These are phyloP conservation scores for Trapa incisa DNA, from an alignment of 345 rosid genomes.

Conservation along the genomic window DNA sequence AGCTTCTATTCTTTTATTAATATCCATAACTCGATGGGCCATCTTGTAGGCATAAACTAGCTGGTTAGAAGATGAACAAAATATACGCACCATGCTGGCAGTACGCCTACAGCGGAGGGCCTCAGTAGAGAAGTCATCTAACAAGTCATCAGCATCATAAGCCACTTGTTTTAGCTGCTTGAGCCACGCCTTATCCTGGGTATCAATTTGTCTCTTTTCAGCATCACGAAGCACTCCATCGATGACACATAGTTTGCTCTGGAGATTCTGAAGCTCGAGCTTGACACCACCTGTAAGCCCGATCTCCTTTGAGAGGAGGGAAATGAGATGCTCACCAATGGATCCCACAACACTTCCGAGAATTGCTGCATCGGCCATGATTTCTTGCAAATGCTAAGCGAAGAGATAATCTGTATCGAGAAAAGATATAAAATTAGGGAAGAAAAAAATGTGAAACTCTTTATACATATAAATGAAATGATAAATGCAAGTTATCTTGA, in stretches of 20 bases:
- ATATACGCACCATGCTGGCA: background rate
- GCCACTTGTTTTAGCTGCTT: constrained; percentile 14
- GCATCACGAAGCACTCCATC: constrained; percentile 14
- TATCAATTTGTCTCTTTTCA: constrained; percentile 5
- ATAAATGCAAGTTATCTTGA: no score
- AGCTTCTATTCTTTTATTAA: background rate
- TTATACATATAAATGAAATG: no score
- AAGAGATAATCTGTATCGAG: no score
- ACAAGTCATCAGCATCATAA: constrained; percentile 26
- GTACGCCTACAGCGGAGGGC: background rate
- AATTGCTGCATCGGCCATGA: background rate
- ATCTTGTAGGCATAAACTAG: background rate
- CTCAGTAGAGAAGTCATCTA: constrained; percentile 15
- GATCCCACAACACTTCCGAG: background rate
- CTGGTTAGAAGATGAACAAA: constrained; percentile 8
- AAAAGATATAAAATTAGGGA: no score
- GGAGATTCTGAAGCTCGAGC: constrained; percentile 10
- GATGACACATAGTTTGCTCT: constrained; percentile 1
- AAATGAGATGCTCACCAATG: background rate
- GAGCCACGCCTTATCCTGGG: constrained; percentile 17
- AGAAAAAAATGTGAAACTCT: no score
- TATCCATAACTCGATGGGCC: background rate
- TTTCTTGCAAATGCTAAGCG: background rate
- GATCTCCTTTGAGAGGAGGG: background rate
- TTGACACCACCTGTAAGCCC: background rate